These are phyloP conservation scores for Canariomyces notabilis DNA, from an alignment of 2,329 filamentous ascomycete genomes.

Conservation along the genomic window DNA sequence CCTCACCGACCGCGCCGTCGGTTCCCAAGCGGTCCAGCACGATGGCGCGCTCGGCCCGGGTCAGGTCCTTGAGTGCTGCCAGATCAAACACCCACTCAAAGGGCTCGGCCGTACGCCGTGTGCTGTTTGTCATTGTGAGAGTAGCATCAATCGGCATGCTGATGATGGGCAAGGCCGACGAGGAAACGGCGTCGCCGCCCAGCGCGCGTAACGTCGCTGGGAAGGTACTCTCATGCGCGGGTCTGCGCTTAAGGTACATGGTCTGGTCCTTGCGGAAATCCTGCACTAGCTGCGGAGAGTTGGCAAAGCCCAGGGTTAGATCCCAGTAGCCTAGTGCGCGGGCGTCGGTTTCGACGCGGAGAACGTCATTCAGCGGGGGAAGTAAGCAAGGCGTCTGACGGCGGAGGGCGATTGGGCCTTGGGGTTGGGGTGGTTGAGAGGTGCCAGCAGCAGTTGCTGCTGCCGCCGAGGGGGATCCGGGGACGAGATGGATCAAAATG, in stretches of 20 bases:
- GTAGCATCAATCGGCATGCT: too few species aligned
- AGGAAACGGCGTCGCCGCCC: constrained; percentile 36
- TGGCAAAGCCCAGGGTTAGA: constrained; percentile 67
- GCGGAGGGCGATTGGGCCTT: constrained; percentile 35
- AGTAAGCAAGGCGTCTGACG: constrained; percentile 53
- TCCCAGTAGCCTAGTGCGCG: constrained; percentile 72
- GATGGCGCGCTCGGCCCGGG: constrained; percentile 60
- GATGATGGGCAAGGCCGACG: constrained; percentile 16
- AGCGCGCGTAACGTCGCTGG: constrained; percentile 69
- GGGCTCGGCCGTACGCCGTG: too few species aligned
- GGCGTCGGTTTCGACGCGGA: constrained; percentile 54
- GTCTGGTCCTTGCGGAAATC: constrained; percentile 67
- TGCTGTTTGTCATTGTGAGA: too few species aligned
- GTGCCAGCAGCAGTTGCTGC: constrained; percentile 35
- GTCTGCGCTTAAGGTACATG: constrained; percentile 67
- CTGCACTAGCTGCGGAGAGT: constrained; percentile 54
- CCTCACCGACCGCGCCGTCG: constrained; percentile 44
- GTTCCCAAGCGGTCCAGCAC: constrained; percentile 49
- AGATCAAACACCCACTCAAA: constrained; percentile 73
- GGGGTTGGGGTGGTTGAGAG: constrained; percentile 32
- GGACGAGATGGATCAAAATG: constrained; percentile 58
- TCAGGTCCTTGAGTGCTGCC: constrained; percentile 49
- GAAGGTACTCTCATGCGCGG: constrained; percentile 65
- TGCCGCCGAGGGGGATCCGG: constrained; percentile 32
- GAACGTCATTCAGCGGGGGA: constrained; percentile 60